These are phyloP conservation scores for Hyaloscypha hepaticicola DNA, from an alignment of 495 filamentous ascomycete species.

Conservation along the genomic window DNA sequence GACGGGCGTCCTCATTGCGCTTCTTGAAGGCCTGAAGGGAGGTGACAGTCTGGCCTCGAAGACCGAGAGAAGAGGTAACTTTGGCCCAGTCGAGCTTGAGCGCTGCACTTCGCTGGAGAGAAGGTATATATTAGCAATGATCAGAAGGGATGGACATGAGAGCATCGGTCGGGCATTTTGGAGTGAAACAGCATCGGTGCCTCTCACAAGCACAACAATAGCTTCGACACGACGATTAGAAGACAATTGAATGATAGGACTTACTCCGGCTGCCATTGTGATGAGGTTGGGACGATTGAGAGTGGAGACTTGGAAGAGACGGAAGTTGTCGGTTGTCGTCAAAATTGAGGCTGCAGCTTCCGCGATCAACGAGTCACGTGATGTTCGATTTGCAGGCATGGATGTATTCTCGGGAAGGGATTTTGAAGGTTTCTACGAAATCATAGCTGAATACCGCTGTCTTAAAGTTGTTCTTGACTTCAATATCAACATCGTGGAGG, in stretches of 20 bases:
- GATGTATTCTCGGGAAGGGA: too few relatives aligned
- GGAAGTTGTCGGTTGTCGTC: slow-evolving; percentile 23
- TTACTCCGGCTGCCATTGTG: slow-evolving; percentile 88
- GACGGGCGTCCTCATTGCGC: slow-evolving; percentile 98
- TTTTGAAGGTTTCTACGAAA: too few relatives aligned
- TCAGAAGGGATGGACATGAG: background rate
- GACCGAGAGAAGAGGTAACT: slow-evolving; percentile 86
- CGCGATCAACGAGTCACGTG: slow-evolving; percentile 22
- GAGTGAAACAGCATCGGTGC: background rate
- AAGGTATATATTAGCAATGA: slow-evolving; percentile 28
- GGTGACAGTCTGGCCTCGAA: slow-evolving; percentile 88
- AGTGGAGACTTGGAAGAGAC: slow-evolving; percentile 43
- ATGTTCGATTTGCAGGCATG: too few relatives aligned
- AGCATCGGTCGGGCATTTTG: slow-evolving; percentile 11
- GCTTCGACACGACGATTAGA: background rate
- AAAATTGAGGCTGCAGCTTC: slow-evolving; percentile 13
- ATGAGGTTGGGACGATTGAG: slow-evolving; percentile 44
- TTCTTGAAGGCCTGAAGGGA: slow-evolving; percentile 97
- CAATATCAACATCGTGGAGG: too few relatives aligned
- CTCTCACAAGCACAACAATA: background rate
- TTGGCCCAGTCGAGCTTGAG: slow-evolving; percentile 98
- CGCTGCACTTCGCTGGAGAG: slow-evolving; percentile 85
- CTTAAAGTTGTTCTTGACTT: too few relatives aligned
- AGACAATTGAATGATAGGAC: slow-evolving; percentile 43
- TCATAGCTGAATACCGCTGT: too few relatives aligned